Evolutionary conservation across 2,329 filamentous ascomycete genomes (phyloP).

Genomic region (Scytalidium lignicola): DNA sequence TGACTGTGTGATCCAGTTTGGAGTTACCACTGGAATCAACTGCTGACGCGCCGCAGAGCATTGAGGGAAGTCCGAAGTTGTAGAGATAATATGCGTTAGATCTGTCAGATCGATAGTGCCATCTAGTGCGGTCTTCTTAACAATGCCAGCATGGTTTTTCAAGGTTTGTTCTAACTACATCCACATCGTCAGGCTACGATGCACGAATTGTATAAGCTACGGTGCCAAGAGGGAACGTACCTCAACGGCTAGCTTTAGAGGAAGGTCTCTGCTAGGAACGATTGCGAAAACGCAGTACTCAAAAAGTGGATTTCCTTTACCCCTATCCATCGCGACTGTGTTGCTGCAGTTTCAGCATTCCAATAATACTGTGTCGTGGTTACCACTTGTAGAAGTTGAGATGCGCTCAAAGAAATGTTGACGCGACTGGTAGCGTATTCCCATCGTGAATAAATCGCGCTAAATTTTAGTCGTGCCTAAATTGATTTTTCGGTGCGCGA

Average conservation of each 20-base stretch:
- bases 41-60: conserved; percentile 69
- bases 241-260: conserved; percentile 9
- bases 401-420: background rate
- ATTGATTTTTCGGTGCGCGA: background rate
- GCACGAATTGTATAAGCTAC: background rate
- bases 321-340: background rate
- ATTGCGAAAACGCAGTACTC: conserved; percentile 23
- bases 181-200: background rate
- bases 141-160: conserved; percentile 30
- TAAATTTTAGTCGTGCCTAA: background rate
- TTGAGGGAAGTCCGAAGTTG: conserved; percentile 86
- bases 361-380: background rate
- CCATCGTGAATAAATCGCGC: background rate
- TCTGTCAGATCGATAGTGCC: conserved; percentile 34
- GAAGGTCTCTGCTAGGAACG: conserved; percentile 19
- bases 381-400: background rate
- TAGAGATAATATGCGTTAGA: conserved; percentile 63
- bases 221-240: conserved; percentile 10
- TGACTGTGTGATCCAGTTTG: conserved; percentile 72
- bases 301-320: conserved; percentile 13
- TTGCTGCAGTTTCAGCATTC: background rate
- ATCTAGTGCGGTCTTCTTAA: conserved; percentile 32
- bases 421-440: background rate
- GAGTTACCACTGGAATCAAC: conserved; percentile 80
- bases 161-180: conserved; percentile 19